A percentile compares a stretch with the other conserved stretches of the same genome.
These are phyloP conservation scores for Sugiyamaella smithiae DNA, from an alignment of 805 yeast genomes.

Conservation along the genomic window DNA sequence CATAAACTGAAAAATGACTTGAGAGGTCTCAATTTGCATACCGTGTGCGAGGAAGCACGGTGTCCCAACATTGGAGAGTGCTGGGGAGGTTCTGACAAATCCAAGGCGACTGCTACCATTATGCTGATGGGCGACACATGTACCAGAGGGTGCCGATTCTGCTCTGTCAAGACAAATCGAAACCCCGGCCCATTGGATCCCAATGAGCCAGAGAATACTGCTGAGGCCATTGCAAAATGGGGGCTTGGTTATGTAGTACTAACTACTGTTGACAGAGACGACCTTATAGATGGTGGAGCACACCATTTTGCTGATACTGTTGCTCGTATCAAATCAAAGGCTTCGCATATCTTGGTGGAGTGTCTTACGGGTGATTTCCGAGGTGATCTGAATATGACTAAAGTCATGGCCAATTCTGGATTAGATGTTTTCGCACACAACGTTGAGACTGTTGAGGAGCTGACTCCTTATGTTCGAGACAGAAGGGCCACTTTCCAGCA, in stretches of 20 bases:
- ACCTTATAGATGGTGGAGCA: conserved; percentile 89
- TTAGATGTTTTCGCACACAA: conserved; percentile 97
- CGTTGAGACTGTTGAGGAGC: conserved; percentile 90
- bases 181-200: conserved; percentile 89
- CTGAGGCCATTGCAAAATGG: conserved; percentile 96
- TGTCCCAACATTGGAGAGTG: conserved; percentile 99
- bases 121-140: conserved; percentile 99
- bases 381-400: conserved; percentile 82
- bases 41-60: conserved; percentile 98
- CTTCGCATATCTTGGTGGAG: conserved; percentile 90
- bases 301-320: conserved; percentile 89
- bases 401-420: conserved; percentile 77
- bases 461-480: conserved; percentile 94
- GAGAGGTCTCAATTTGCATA: conserved; percentile 81
- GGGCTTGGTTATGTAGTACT: conserved; percentile 96
- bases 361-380: conserved; percentile 93
- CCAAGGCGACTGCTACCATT: conserved; percentile 94
- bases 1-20: conserved; percentile 80
- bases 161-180: conserved; percentile 92
- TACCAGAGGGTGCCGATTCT: conserved; percentile 98
- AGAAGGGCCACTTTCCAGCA: conserved; percentile 95
- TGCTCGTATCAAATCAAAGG: conserved; percentile 72
- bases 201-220: conserved; percentile 95
- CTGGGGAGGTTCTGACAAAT: conserved; percentile 93
- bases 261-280: conserved; percentile 97